Evolutionary conservation across 345 rosid genomes (phyloP).

Genomic region (Odontarrhena argentea): DNA sequence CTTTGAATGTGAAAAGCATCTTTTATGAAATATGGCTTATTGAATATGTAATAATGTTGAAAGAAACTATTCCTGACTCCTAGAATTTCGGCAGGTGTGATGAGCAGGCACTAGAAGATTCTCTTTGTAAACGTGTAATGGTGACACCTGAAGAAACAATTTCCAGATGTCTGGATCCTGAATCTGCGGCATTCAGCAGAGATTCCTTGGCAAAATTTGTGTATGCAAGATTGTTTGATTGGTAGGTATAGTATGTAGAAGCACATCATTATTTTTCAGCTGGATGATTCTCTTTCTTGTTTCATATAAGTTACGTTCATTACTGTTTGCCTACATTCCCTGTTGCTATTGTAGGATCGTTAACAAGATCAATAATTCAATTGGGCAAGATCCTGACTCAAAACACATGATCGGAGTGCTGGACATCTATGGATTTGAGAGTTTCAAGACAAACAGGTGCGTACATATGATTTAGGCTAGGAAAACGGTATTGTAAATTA

Average conservation of each 20-base stretch:
- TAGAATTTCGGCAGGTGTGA: constrained; percentile 69
- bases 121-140: constrained; percentile 90
- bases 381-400: constrained; percentile 92
- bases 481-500: constrained; percentile 14
- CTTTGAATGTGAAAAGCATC: constrained; percentile 21
- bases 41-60: not conserved
- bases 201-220: constrained; percentile 96
- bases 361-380: constrained; percentile 79
- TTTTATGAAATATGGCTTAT: not conserved
- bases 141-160: constrained; percentile 98
- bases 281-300: constrained; percentile 20
- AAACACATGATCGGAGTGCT: constrained; percentile 86
- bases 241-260: constrained; percentile 53
- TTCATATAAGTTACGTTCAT: constrained; percentile 10
- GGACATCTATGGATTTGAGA: constrained; percentile 98
- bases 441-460: constrained; percentile 99
- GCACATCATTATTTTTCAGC: not conserved
- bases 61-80: constrained; percentile 20
- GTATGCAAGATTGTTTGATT: constrained; percentile 90
- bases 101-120: constrained; percentile 81
- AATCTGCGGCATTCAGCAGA: constrained; percentile 78
- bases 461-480: constrained; percentile 43
- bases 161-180: constrained; percentile 90
- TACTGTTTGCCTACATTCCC: constrained; percentile 16
- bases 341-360: constrained; percentile 68